Evolutionary conservation across 768 basidiomycete genomes (phyloP).

Genomic region (Trametes elegans): DNA sequence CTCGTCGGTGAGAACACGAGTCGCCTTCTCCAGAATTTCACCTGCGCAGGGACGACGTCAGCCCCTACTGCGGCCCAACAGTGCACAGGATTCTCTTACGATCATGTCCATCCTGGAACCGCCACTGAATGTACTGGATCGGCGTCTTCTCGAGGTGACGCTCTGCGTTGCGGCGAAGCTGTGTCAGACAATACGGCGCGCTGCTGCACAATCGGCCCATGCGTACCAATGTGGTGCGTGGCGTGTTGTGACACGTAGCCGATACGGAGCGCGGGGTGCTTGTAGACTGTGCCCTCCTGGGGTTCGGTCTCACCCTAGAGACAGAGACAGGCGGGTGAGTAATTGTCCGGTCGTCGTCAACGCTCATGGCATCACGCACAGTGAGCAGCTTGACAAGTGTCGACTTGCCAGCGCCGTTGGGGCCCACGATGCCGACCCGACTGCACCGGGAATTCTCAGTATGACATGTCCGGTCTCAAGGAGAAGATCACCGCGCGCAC

Average conservation of each 20-base stretch:
- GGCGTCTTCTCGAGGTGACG: slow-evolving; percentile 95
- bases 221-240: slow-evolving; percentile 87
- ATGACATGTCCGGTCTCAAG: not conserved
- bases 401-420: slow-evolving; percentile 95
- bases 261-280: slow-evolving; percentile 90
- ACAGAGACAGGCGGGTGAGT: no score
- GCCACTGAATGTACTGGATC: slow-evolving; percentile 97
- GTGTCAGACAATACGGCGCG: slow-evolving; percentile 17
- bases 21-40: slow-evolving; percentile 88
- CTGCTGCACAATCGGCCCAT: not conserved
- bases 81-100: slow-evolving; percentile 47
- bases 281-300: slow-evolving; percentile 89
- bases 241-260: slow-evolving; percentile 98
- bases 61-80: not conserved
- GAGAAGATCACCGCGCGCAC: slow-evolving; percentile 36
- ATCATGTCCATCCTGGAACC: slow-evolving; percentile 98
- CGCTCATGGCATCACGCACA: slow-evolving; percentile 38
- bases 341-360: not conserved
- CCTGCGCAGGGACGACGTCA: slow-evolving; percentile 39
- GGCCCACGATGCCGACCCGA: slow-evolving; percentile 88
- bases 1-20: slow-evolving; percentile 85
- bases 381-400: slow-evolving; percentile 94
- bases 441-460: slow-evolving; percentile 38
- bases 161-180: slow-evolving; percentile 46
- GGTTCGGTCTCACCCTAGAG: slow-evolving; percentile 84